Conservation (phyloP, 2,329 filamentous ascomycete genomes). For the Rhytidhysteron rufulum region DNA sequence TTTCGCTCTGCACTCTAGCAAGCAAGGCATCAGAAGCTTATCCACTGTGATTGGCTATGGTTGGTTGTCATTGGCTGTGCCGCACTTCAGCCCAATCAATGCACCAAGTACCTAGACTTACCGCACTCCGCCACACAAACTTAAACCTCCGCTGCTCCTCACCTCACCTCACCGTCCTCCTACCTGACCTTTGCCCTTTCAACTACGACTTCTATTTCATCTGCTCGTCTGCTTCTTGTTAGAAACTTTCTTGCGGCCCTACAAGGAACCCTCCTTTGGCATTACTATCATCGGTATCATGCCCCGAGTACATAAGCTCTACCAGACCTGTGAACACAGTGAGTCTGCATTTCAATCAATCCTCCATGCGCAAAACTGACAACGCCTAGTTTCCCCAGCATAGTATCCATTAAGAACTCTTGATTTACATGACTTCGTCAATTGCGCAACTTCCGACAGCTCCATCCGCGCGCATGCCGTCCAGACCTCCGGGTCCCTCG, state of each 20-base stretch:
- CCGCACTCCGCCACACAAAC: not conserved
- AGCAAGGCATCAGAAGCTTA: too few species aligned
- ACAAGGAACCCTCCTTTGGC: too few species aligned
- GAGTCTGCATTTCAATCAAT: not conserved
- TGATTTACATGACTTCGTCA: not conserved
- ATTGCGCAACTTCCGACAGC: not conserved
- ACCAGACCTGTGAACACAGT: not conserved
- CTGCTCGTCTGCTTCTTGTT: too few species aligned
- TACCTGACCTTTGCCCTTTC: not conserved
- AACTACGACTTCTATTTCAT: not conserved
- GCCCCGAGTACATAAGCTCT: not conserved
- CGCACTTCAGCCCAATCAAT: too few species aligned
- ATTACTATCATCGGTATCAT: not conserved
- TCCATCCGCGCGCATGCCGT: constrained; percentile 22
- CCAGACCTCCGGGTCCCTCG: constrained; percentile 30
- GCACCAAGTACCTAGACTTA: not conserved
- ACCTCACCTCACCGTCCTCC: not conserved
- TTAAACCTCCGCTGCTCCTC: not conserved
- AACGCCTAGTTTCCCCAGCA: not conserved
- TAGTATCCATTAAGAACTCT: not conserved
- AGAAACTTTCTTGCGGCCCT: too few species aligned
- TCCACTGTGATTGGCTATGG: too few species aligned
- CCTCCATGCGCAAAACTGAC: not conserved
- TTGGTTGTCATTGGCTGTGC: too few species aligned
- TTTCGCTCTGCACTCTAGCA: too few species aligned